Evolutionary conservation across 768 basidiomycete genomes (phyloP), one percentile per base, ranked within the genome.

Genomic region (Rhizopogon sp.): DNA sequence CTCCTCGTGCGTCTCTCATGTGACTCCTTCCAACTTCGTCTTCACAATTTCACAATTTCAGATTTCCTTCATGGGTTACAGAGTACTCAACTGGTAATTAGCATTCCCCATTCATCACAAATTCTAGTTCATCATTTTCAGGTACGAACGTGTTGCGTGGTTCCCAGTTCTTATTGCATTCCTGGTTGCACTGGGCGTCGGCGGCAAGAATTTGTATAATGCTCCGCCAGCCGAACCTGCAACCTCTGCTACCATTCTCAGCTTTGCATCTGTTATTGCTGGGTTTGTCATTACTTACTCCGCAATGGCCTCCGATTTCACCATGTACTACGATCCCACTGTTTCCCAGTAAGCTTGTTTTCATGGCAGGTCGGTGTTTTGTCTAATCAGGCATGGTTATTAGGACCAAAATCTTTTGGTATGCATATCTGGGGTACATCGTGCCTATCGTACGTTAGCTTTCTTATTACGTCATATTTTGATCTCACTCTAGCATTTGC

Each of bases 81-180:
- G 70, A 76, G 64, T 89, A 70, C 57, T 92, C 75, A 73, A 78
- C 46, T 76, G 80, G 83, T 79, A 57, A n/a, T 65, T 64, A 14
- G 14, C 5, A 33, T 2, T 7, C 11, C 39, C 29, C 10, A 17
- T 31, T 50, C 20, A 11, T 28, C 42, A 44, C 5, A 42, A 25
- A 13, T 43, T 3, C 13, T 17, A 50, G 33, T 52, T 47, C 17
- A 43, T 31, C 29, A 13, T 14, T 7, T 35, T 35, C 72, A 71
- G 85, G 83, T 93, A 89, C 61, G 90, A 91, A 61, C 78, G 83
- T 9, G 56, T 87, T 2, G 74, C 85, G 1, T 92, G 90, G 90
- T 76, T 92, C 16, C 91, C 92, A 0, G 79, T 90, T 16, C 63
- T 90, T n/a, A 70, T 93, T 51, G 79, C 84, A 8, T 91, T 85